A percentile compares a stretch with the other conserved stretches of the same genome.
These are phyloP conservation scores for Candida boidinii DNA, from an alignment of 805 yeast genomes.

Conservation along the genomic window DNA sequence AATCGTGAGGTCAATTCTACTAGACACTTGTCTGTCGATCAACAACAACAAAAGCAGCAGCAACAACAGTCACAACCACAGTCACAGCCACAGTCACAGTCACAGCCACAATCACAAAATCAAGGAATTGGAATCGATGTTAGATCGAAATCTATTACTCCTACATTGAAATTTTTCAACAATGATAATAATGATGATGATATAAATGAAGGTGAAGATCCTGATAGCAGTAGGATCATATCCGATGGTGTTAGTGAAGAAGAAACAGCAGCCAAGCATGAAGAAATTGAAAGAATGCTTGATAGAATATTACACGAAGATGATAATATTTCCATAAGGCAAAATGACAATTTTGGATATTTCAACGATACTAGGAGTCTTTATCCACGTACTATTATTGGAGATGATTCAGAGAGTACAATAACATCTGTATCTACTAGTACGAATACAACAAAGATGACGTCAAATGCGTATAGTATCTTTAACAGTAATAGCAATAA, in stretches of 20 bases:
- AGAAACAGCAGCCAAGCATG: no score
- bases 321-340: conserved; percentile 1
- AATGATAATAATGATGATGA: conserved; percentile 13
- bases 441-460: conserved; percentile 1
- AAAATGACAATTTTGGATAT: background rate
- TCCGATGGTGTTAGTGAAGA: conserved; percentile 9
- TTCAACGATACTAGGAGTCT: no score
- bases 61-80: background rate
- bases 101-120: background rate
- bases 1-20: background rate
- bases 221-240: conserved; percentile 17
- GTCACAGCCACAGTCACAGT: conserved; percentile 1
- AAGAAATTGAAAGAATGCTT: conserved; percentile 5
- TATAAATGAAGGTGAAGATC: conserved; percentile 11
- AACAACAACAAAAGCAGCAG: background rate
- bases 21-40: conserved; percentile 1
- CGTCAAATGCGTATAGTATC: no score
- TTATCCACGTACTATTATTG: no score
- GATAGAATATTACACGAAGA: conserved; percentile 5
- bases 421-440: background rate
- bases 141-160: conserved; percentile 12
- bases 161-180: conserved; percentile 20
- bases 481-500: conserved; percentile 1
- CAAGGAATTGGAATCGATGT: background rate
- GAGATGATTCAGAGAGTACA: conserved; percentile 1